Evolutionary conservation across 768 basidiomycete species (phyloP), one percentile per base, ranked within the genome.

Genomic region (Lactifluus subvellereus): DNA sequence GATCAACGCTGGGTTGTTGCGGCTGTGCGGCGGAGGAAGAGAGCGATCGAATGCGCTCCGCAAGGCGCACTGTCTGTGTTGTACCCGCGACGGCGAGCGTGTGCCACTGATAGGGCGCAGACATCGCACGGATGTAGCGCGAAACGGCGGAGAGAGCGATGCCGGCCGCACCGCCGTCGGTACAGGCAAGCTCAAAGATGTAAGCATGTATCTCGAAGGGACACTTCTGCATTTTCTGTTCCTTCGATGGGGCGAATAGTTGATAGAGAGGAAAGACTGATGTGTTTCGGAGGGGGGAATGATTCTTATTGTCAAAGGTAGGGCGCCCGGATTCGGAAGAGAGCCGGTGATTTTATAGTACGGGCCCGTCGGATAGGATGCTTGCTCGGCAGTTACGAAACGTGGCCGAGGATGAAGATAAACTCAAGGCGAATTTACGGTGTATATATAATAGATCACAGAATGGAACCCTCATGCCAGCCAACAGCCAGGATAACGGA

Each of bases 201-300:
- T 77, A 75, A 4, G 77, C 74, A 57, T 77, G 77, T 16, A 82
- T 70, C 68, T 82, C 81, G 38, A 75, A 71, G 16, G 81, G 81
- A 55, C 74, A 76, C 40, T 59, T 60, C 50, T 77, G 67, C 50
- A 57, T 62, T 6, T 45, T 47, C 6, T 9, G 42, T 45, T 45
- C 2, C 8, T 22, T 32, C 33, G 30, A 20, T 45, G 20, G 38
- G 16, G 18, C 10, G 40, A 13, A 18, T 40, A 11, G 16, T 40
- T 8, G n/a, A 22, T 38, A 40, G 38, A 42, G 49, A n/a, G 54
- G 40, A 6, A 18, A 22, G 20, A 27, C n/a, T 8, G 45, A n/a
- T 32, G 22, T 10, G 30, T 14, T 22, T 37, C 10, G 35, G 35
- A 7, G 35, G 35, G 9, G 35, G 35, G 35, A 37, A 37, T 37